Base-by-base conservation (phyloP, 768 basidiomycete genomes). In the Boletus edulis region DNA sequence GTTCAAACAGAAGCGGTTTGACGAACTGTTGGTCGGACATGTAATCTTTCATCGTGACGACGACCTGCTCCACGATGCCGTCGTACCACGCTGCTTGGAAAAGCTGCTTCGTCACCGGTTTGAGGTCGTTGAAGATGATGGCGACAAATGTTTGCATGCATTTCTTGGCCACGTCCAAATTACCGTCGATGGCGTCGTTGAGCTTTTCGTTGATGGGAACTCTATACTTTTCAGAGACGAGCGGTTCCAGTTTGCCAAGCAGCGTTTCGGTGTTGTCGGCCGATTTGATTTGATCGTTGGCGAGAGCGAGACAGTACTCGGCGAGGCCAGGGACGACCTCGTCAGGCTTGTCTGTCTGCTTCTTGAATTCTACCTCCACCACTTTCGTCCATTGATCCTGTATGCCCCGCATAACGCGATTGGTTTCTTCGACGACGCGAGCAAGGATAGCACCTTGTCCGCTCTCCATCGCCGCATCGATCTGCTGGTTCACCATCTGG, bases 401-500 rank as follows among this genome's bases (percentile, higher is more conserved):
- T 27, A 89, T 85, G 15, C 82, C 73, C 17, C 90, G 83, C 93
- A 98, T 97, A 40, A 94, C 89, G 35, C 92, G 86, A 62, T 89
- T 88, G 58, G 82, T 81, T 70, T 98, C 97, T 56, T 85, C 83
- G 39, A 98, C 85, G 52, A 97, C 94, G 10, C 89, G 86, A 17
- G 94, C 86, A 34, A 99, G 82, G 57, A 98, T 96, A 2, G 89
- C 85, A 34, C 94, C 94, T 69, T 98, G 97, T 7, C 92, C 91
- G 62, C 94, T 98, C 70, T 98, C 97, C 59, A 89, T 87, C 10
- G 95, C 95, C 15, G 94, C 80, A 66, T 98, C 96, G 54, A 94
- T 81, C 71, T 98, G 96, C 72, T 96, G 93, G 71, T 95, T 98
- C 62, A 98, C 88, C 89, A 98, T 94, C 73, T 97, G 91, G 80